phyloP scores from a whole-genome alignment of 306 rosid species.

The Prunus mume region DNA sequence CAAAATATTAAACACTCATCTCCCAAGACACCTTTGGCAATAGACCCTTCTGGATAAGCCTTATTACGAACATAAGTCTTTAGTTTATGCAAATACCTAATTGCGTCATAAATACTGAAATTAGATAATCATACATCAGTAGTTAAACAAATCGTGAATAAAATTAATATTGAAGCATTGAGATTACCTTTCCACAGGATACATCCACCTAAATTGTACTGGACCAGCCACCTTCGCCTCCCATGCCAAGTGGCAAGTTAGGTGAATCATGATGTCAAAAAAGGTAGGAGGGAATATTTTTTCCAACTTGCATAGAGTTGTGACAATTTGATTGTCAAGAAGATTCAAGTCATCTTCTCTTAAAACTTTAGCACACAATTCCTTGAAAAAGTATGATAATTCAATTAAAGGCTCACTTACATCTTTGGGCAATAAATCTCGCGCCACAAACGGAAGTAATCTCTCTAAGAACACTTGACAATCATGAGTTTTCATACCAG shows the following conservation, averaged over 20 bases:
- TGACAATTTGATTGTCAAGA: background rate
- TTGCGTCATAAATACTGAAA: background rate
- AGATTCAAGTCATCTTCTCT: background rate
- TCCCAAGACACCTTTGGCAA: no score
- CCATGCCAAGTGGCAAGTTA: background rate
- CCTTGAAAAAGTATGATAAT: no score
- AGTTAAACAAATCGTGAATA: background rate
- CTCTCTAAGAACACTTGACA: no score
- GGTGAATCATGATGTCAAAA: background rate
- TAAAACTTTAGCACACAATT: background rate
- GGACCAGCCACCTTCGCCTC: background rate
- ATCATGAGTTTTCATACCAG: no score
- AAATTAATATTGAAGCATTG: background rate
- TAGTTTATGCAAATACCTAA: background rate
- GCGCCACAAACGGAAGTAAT: no score
- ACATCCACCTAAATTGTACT: background rate
- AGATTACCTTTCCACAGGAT: background rate
- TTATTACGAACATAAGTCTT: background rate
- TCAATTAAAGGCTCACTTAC: no score
- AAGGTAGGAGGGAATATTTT: background rate
- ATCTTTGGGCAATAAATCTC: no score
- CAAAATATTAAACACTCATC: no score
- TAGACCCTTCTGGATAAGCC: no score
- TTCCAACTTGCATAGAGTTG: background rate
- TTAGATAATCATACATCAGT: background rate